Conservation (phyloP, 169 alveolate species). For the Plasmodium adleri region DNA sequence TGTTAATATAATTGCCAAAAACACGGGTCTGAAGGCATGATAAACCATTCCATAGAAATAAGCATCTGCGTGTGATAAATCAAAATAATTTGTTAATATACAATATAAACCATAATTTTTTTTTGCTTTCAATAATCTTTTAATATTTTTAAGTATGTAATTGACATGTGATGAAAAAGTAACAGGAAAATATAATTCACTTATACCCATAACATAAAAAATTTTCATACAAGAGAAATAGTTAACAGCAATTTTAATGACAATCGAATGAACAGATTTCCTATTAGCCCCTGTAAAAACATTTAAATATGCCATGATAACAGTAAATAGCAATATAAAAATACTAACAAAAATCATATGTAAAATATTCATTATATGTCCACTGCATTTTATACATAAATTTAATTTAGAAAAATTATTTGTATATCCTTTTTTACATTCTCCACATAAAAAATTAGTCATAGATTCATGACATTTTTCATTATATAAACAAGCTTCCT, state of each 20-base stretch:
- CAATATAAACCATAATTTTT: conserved; percentile 80
- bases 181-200: conserved; percentile 69
- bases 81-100: conserved; percentile 79
- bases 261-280: conserved; percentile 82
- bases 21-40: conserved; percentile 83
- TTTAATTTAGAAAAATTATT: conserved; percentile 77
- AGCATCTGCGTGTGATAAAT: conserved; percentile 83
- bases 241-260: conserved; percentile 81
- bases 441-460: conserved; percentile 84
- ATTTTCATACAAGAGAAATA: conserved; percentile 81
- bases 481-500: conserved; percentile 77
- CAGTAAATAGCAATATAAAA: conserved; percentile 74
- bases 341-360: conserved; percentile 62
- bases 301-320: conserved; percentile 83
- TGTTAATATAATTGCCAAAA: conserved; percentile 82
- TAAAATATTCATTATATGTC: conserved; percentile 70
- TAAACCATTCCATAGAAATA: conserved; percentile 86
- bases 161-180: conserved; percentile 73
- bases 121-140: conserved; percentile 37
- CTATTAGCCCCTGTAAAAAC: conserved; percentile 83
- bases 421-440: conserved; percentile 81
- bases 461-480: conserved; percentile 80
- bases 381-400: conserved; percentile 79
- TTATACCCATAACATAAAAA: conserved; percentile 74
- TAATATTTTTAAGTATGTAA: conserved; percentile 29